Evolutionary conservation across 257 asterid genomes (phyloP), one percentile per base, ranked within the genome.

Genomic region (Osmanthus fragrans): DNA sequence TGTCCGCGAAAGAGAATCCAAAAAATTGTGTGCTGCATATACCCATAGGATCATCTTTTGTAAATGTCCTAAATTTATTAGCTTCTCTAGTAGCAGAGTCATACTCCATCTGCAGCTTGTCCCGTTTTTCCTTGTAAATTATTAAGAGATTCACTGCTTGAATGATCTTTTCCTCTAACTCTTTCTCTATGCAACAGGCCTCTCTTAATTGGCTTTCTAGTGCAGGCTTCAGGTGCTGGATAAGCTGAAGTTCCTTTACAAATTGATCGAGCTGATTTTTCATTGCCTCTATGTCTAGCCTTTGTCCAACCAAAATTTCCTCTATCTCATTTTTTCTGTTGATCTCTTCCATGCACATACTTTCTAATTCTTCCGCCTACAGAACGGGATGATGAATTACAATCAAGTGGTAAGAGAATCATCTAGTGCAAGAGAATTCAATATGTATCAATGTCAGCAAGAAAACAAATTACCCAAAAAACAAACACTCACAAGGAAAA

Each of bases 61-160:
- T 75, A 76, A 81, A 70, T 70, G 86, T 87, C 82, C 80, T 84
- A 27, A 83, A 73, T 69, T 70, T 86, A 87, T 85, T 83, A 73
- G 85, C 80, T 83, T 87, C 82, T 86, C 90, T 83, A 64, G 80
- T 39, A 73, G 91, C 91, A 83, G 84, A 79, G 86, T 89, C 91
- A 82, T 78, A 83, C 78, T 95, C 98, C 76, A 73, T 85, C 87
- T 77, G 89, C 81, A 92, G 82, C 80, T 85, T 79, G 86, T 95
- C 98, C 79, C 99, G 89, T 75, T 87, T 78, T 66, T 85, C 91
- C 87, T 86, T 93, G 73, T 90, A 95, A 58, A 83, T 78, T 73
- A 88, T 86, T 85, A 95, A 85, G 82, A 95, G 96, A 77, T 90
- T 81, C 81, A 91, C 98, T 58, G 98, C 99, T 83, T 92, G 99